Base-by-base conservation (phyloP, 2,329 filamentous ascomycete genomes). In the Reticulascus tulasneorum region DNA sequence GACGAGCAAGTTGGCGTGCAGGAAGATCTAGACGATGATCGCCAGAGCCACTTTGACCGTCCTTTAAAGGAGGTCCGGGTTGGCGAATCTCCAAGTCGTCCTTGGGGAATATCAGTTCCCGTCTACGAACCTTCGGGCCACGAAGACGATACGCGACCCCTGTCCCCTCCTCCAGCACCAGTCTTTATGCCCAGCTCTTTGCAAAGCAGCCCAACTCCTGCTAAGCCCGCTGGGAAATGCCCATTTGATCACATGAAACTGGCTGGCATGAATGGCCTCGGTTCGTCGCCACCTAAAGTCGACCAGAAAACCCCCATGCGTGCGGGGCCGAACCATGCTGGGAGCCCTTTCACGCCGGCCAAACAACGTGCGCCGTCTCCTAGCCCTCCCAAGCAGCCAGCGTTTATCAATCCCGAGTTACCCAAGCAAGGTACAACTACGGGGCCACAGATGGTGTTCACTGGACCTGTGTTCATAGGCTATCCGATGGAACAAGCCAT, bases 391-490 rank as follows among this genome's bases (percentile, higher is more conserved):
- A 47, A 50, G 2, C 68, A 70, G 45, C 75, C 77, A 15, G 56
- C 72, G 1, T 79, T 80, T 37, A 60, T 81, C 48, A 73, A 73
- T 45, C 55, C 69, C 3, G 45, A 56, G 24, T 45, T 39, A 25
- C 52, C 58, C 35, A 58, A 64, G 47, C 52, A 51, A 35, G 47
- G 47, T 20, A 20, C 11, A 6, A 43, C 45, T 24, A 54, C 49
- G 9, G 47, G 48, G 9, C 77, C 86, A 9, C 82, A 84, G 49
- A 84, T 96, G 76, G 71, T 94, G 1, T 95, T 96, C 54, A 94
- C 86, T 8, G 91, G 91, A 0, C 91, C 91, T 0, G 89, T 96
- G 1, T 96, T 96, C 54, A 87, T 97, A 50, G 91, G 91, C 0
- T 96, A 95, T 53, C 80, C 84, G 9, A 76, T 88, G 43, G 86